Percentiles rank a stretch among this genome's conserved stretches.
Conservation (phyloP, 768 basidiomycete genomes). For the Galerina marginata region DNA sequence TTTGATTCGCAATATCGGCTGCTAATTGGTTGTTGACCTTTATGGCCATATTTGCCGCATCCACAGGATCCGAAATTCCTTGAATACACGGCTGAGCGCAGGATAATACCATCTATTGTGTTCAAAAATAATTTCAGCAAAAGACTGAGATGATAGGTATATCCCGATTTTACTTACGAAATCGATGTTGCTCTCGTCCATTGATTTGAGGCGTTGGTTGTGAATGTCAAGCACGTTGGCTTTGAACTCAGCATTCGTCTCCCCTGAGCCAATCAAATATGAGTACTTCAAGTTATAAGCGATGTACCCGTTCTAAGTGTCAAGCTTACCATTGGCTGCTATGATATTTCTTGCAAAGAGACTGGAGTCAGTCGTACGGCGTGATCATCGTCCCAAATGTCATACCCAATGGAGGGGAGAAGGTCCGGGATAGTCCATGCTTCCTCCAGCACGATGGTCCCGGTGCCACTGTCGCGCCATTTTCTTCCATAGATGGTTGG, state of each 20-base stretch:
- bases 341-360: slow-evolving; percentile 1
- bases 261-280: slow-evolving; percentile 23
- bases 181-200: slow-evolving; percentile 44
- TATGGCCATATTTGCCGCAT: slow-evolving; percentile 39
- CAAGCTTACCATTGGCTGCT: slow-evolving; percentile 4
- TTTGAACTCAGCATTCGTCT: slow-evolving; percentile 33
- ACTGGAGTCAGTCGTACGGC: not conserved
- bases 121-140: not conserved
- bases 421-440: slow-evolving; percentile 45
- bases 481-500: slow-evolving; percentile 8
- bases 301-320: not conserved
- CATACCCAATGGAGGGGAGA: slow-evolving; percentile 29
- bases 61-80: slow-evolving; percentile 38
- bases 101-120: slow-evolving; percentile 43
- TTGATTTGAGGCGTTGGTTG: slow-evolving; percentile 39
- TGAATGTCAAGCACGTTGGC: slow-evolving; percentile 45
- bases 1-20: slow-evolving; percentile 42
- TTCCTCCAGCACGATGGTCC: slow-evolving; percentile 45
- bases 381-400: not conserved
- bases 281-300: no score
- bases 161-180: slow-evolving; percentile 30
- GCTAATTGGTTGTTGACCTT: slow-evolving; percentile 43
- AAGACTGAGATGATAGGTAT: not conserved
- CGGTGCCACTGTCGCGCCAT: slow-evolving; percentile 40
- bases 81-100: slow-evolving; percentile 45